phyloP scores from a whole-genome alignment of 148 eudicot species.

The Dianthus caryophyllus region DNA sequence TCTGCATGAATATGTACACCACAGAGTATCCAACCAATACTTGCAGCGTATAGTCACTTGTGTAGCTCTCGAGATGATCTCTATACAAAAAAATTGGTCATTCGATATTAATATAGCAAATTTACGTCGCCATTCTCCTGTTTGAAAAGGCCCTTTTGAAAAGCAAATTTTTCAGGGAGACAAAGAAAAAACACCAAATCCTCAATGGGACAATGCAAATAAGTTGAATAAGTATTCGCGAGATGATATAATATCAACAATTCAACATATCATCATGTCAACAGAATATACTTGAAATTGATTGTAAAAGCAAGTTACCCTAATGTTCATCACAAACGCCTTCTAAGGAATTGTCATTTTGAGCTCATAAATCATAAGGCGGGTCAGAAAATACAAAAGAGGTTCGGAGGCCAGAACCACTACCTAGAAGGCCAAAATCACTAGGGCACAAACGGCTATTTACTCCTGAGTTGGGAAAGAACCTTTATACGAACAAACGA shows the following conservation, averaged over 20 bases:
- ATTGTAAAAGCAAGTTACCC: too few species aligned
- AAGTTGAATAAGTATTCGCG: neutral
- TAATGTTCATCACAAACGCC: too few species aligned
- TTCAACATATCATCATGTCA: neutral
- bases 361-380: too few species aligned
- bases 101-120: neutral
- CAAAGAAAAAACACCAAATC: neutral
- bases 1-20: constrained; percentile 97
- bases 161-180: neutral
- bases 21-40: constrained; percentile 83
- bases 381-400: neutral
- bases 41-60: constrained; percentile 92
- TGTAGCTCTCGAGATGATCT: constrained; percentile 88
- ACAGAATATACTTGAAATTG: too few species aligned
- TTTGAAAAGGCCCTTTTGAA: neutral
- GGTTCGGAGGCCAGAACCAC: too few species aligned
- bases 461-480: neutral
- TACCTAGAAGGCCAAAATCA: neutral
- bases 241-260: neutral
- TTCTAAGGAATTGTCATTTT: too few species aligned
- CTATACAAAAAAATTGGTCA: constrained; percentile 31
- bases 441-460: neutral
- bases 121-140: neutral
- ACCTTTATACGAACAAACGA: neutral
- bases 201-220: too few species aligned